phyloP scores from a whole-genome alignment of 2,329 filamentous ascomycete species.

The Tolypocladium ophioglossoides region DNA sequence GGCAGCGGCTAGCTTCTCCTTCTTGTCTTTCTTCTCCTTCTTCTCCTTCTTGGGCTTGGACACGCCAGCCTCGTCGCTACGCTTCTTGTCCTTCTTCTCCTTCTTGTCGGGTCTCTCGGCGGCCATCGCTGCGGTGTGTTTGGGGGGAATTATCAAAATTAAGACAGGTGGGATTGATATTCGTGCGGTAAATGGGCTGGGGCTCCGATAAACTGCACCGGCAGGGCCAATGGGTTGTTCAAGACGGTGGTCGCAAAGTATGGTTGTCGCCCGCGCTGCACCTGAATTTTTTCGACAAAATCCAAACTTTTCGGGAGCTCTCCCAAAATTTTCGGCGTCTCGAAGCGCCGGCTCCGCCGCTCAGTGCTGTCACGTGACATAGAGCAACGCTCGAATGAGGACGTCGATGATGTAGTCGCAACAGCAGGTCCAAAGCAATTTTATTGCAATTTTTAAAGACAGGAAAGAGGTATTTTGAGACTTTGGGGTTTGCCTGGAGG shows the following conservation, averaged over 20 bases:
- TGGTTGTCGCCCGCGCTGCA: conserved; percentile 10
- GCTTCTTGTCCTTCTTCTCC: conserved; percentile 51
- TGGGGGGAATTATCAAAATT: background rate
- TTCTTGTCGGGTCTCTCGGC: conserved; percentile 38
- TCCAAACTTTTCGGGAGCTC: conserved; percentile 19
- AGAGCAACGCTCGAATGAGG: background rate
- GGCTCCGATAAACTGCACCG: background rate
- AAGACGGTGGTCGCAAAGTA: background rate
- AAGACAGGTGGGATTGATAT: background rate
- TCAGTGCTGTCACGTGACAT: conserved; percentile 3
- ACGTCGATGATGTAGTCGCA: background rate
- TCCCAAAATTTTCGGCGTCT: conserved; percentile 16
- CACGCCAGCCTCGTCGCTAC: conserved; percentile 42
- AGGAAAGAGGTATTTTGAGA: background rate
- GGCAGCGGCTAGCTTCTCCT: conserved; percentile 57
- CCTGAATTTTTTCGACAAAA: conserved; percentile 19
- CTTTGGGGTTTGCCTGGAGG: background rate
- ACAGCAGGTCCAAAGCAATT: background rate
- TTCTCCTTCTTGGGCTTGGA: conserved; percentile 48
- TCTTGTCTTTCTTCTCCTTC: conserved; percentile 61
- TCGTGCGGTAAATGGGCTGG: background rate
- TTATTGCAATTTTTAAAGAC: background rate
- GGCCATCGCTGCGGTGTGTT: conserved; percentile 25
- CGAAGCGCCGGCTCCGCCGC: conserved; percentile 19
- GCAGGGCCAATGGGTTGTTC: conserved; percentile 4